phyloP scores from a whole-genome alignment of 768 basidiomycete species.

The Suillus brevipes region DNA sequence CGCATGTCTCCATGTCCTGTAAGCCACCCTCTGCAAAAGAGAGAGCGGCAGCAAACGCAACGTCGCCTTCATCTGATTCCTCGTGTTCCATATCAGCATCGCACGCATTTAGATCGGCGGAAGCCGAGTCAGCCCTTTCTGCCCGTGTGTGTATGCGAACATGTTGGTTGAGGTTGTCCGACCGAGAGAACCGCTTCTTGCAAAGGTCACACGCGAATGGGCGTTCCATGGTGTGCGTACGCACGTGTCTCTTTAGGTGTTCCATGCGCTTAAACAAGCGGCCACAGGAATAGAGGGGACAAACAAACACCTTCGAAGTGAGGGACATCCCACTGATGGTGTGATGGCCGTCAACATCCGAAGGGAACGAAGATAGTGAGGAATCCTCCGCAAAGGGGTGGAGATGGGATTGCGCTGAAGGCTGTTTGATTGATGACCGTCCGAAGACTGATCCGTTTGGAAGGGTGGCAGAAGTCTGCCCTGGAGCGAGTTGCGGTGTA shows the following conservation, averaged over 20 bases:
- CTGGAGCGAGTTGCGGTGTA: constrained; percentile 21
- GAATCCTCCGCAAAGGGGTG: constrained; percentile 17
- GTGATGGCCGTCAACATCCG: constrained; percentile 16
- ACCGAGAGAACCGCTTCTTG: constrained; percentile 80
- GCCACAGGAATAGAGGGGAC: constrained; percentile 82
- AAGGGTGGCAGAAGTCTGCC: constrained; percentile 22
- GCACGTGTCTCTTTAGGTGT: constrained; percentile 83
- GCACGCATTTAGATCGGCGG: constrained; percentile 28
- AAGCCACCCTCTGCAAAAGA: constrained; percentile 29
- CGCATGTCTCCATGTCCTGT: constrained; percentile 55
- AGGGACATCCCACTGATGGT: constrained; percentile 27
- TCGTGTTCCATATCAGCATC: constrained; percentile 36
- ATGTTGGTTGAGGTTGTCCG: constrained; percentile 89
- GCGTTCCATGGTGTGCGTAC: constrained; percentile 88
- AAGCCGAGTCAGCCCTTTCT: constrained; percentile 29
- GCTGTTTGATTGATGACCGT: constrained; percentile 20
- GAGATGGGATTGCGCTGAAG: constrained; percentile 18
- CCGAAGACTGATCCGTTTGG: constrained; percentile 26
- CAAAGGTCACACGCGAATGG: constrained; percentile 78
- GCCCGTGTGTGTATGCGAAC: constrained; percentile 65
- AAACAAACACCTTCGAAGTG: constrained; percentile 69
- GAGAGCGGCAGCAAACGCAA: constrained; percentile 23
- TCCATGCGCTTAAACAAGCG: constrained; percentile 90
- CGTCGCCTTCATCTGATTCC: constrained; percentile 34
- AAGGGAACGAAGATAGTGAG: constrained; percentile 21